Evolutionary conservation across 768 basidiomycete genomes (phyloP).

Genomic region (Termitomyces sp.): DNA sequence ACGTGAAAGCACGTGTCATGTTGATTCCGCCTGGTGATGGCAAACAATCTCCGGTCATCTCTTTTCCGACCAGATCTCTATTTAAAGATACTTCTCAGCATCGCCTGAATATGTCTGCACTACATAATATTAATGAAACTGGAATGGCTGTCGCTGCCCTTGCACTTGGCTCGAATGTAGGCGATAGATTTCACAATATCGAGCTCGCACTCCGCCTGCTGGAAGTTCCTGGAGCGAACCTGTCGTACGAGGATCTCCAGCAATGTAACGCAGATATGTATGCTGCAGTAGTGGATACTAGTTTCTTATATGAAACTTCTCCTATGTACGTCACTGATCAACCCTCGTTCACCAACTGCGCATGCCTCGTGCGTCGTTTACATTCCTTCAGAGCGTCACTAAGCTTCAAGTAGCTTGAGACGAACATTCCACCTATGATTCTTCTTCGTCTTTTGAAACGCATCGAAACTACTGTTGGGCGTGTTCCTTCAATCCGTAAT

Average conservation of each 20-base stretch:
- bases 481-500: constrained; percentile 73
- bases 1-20: constrained; percentile 17
- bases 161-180: constrained; percentile 88
- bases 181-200: constrained; percentile 82
- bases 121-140: background rate
- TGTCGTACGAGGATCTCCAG: constrained; percentile 17
- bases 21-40: constrained; percentile 5
- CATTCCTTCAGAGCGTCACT: background rate
- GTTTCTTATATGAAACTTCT: constrained; percentile 88
- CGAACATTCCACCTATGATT: constrained; percentile 54
- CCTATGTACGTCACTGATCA: constrained; percentile 98
- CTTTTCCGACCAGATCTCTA: background rate
- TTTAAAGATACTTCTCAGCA: background rate
- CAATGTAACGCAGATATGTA: constrained; percentile 18
- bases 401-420: constrained; percentile 61
- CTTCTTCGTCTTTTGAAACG: constrained; percentile 66
- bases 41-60: constrained; percentile 10
- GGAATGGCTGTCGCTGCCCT: constrained; percentile 51
- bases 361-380: constrained; percentile 68
- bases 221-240: constrained; percentile 41
- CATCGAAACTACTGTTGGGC: constrained; percentile 74
- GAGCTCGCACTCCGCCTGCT: constrained; percentile 72
- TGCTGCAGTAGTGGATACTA: constrained; percentile 63
- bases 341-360: constrained; percentile 84
- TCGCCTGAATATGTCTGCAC: background rate